Evolutionary conservation across 2,329 filamentous ascomycete genomes (phyloP).

Genomic region (Trichoderma sp.): DNA sequence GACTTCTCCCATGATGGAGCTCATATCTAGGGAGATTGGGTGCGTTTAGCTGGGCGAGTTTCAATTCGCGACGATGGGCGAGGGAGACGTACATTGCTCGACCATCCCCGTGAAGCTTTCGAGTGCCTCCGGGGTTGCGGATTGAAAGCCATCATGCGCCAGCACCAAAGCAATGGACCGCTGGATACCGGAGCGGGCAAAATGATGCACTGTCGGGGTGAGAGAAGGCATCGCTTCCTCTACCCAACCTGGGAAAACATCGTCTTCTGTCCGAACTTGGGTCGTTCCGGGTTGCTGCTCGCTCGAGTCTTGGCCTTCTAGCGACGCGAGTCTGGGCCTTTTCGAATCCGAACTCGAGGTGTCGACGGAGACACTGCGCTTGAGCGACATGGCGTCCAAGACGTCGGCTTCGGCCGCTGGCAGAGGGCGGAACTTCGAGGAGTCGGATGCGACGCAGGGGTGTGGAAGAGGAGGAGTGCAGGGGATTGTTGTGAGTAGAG

Average conservation of each 20-base stretch:
- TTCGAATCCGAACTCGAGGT: slow-evolving; percentile 39
- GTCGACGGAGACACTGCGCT: slow-evolving; percentile 42
- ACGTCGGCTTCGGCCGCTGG: background rate
- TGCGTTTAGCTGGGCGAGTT: slow-evolving; percentile 30
- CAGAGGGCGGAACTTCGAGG: background rate
- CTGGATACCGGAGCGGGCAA: slow-evolving; percentile 48
- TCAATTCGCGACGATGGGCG: background rate
- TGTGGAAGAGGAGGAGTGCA: background rate
- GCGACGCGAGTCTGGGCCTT: slow-evolving; percentile 33
- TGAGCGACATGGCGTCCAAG: slow-evolving; percentile 39
- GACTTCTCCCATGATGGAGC: slow-evolving; percentile 52
- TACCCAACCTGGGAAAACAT: background rate
- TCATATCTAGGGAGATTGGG: slow-evolving; percentile 47
- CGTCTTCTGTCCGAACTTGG: background rate
- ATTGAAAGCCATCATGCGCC: slow-evolving; percentile 60
- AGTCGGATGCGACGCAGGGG: no score
- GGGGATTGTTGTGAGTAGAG: background rate
- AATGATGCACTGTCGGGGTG: slow-evolving; percentile 39
- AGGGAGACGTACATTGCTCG: slow-evolving; percentile 58
- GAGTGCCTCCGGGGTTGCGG: slow-evolving; percentile 57
- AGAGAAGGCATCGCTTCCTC: slow-evolving; percentile 31
- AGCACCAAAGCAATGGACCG: slow-evolving; percentile 60
- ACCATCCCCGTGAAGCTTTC: slow-evolving; percentile 59
- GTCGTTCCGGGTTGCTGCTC: background rate
- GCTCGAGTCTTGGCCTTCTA: background rate